Conservation (phyloP, 768 basidiomycete genomes). For the Hypholoma sublateritium region DNA sequence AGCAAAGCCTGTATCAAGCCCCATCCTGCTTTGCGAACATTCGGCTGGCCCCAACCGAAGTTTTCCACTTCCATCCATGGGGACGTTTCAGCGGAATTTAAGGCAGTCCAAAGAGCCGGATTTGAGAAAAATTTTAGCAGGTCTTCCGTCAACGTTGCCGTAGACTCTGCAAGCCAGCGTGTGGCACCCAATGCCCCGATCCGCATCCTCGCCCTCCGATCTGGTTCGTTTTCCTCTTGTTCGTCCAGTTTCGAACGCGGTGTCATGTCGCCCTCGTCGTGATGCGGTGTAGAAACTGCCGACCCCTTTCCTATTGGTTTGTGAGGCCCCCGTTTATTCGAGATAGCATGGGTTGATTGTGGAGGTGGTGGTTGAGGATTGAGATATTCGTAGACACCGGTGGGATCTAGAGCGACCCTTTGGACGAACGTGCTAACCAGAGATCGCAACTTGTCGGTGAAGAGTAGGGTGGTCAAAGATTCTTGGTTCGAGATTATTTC, state of each 20-base stretch:
- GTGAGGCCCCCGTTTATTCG: slow-evolving; percentile 23
- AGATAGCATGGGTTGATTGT: slow-evolving; percentile 23
- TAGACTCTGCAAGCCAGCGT: slow-evolving; percentile 39
- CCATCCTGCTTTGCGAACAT: slow-evolving; percentile 76
- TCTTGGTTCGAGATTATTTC: slow-evolving; percentile 24
- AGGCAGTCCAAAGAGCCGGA: slow-evolving; percentile 58
- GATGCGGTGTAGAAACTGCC: slow-evolving; percentile 19
- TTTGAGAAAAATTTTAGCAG: slow-evolving; percentile 44
- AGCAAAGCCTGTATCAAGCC: slow-evolving; percentile 45
- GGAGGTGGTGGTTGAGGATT: slow-evolving; percentile 60
- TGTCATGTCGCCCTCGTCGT: slow-evolving; percentile 33
- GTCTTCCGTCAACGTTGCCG: slow-evolving; percentile 24
- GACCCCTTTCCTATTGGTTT: slow-evolving; percentile 26
- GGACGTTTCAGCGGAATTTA: slow-evolving; percentile 42
- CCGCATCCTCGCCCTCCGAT: slow-evolving; percentile 68
- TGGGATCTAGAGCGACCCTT: slow-evolving; percentile 59
- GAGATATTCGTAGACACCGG: slow-evolving; percentile 53
- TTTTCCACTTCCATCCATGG: slow-evolving; percentile 43
- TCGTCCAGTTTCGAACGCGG: slow-evolving; percentile 50
- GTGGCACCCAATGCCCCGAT: slow-evolving; percentile 67
- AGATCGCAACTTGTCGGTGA: slow-evolving; percentile 30
- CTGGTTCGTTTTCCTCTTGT: slow-evolving; percentile 67
- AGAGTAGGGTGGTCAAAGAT: slow-evolving; percentile 22
- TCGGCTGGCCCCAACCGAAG: slow-evolving; percentile 68
- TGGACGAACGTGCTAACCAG: slow-evolving; percentile 53